A percentile compares a stretch with the other conserved stretches of the same genome.
Evolutionary conservation across 257 asterid species (phyloP).

Genomic region (Solanum pennellii): DNA sequence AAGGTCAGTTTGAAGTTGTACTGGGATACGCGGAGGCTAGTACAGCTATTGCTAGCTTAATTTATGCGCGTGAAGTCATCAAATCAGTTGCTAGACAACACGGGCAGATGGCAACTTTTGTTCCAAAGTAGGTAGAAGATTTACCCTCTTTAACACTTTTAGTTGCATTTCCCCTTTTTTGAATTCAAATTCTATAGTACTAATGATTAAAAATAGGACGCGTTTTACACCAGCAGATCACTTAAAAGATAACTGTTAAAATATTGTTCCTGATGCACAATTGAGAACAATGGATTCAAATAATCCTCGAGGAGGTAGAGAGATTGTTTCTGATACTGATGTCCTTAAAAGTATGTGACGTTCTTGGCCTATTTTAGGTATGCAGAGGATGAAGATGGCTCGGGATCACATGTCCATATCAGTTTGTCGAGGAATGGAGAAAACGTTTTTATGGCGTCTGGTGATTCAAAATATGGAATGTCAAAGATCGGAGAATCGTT

Average conservation of each 20-base stretch:
- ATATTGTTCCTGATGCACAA: too few relatives aligned
- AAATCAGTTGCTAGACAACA: conserved; percentile 79
- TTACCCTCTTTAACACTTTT: background rate
- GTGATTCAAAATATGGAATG: conserved; percentile 52
- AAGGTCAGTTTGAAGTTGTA: conserved; percentile 82
- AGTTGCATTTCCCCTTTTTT: background rate
- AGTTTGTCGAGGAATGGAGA: conserved; percentile 67
- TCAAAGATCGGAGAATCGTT: conserved; percentile 69
- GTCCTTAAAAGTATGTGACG: background rate
- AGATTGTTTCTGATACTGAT: background rate
- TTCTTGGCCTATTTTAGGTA: conserved; percentile 26
- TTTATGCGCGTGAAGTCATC: conserved; percentile 65
- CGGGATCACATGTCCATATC: conserved; percentile 86
- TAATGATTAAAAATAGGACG: background rate
- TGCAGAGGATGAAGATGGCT: conserved; percentile 66
- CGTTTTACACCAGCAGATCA: background rate
- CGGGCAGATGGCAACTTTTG: conserved; percentile 75
- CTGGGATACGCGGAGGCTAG: conserved; percentile 52
- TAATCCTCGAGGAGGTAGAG: background rate
- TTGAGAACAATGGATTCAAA: background rate
- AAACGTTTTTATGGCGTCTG: conserved; percentile 55
- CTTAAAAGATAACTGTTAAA: background rate
- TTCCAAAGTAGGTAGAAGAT: conserved; percentile 61
- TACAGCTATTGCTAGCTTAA: conserved; percentile 55
- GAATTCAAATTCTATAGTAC: background rate